phyloP scores from a whole-genome alignment of 805 yeast genomes.

The Monosporozyma aerobia region DNA sequence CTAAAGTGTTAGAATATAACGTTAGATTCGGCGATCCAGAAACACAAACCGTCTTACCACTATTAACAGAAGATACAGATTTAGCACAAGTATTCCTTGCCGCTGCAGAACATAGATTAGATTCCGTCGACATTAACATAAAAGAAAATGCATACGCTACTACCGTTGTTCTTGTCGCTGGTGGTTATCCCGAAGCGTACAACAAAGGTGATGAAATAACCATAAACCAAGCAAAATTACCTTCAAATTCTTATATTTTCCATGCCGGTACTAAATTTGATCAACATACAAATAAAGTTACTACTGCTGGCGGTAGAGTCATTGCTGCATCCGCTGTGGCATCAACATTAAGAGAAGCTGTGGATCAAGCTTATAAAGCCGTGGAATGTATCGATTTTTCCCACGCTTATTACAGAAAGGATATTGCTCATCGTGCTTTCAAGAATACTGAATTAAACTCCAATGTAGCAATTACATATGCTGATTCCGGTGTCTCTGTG shows the following conservation, averaged over 20 bases:
- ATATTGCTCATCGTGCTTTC: constrained; percentile 95
- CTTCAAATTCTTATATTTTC: constrained; percentile 57
- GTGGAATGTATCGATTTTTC: constrained; percentile 65
- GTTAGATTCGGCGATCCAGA: constrained; percentile 99
- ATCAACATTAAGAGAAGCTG: constrained; percentile 65
- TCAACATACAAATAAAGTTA: constrained; percentile 43
- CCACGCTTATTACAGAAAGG: constrained; percentile 77
- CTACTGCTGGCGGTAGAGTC: constrained; percentile 94
- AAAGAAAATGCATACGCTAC: constrained; percentile 58
- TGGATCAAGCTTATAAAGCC: constrained; percentile 77
- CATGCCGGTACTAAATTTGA: constrained; percentile 84
- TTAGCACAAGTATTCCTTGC: constrained; percentile 88
- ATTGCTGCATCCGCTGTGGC: constrained; percentile 90
- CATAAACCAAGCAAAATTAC: constrained; percentile 27
- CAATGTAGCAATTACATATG: constrained; percentile 59
- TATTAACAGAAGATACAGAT: constrained; percentile 77
- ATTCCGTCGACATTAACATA: constrained; percentile 57
- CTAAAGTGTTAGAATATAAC: constrained; percentile 92
- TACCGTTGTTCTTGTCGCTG: constrained; percentile 94
- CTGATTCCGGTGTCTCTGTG: constrained; percentile 94
- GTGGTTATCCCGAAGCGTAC: constrained; percentile 90
- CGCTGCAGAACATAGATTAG: constrained; percentile 88
- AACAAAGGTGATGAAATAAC: constrained; percentile 79
- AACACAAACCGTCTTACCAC: constrained; percentile 91
- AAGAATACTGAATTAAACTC: constrained; percentile 34